phyloP scores from a whole-genome alignment of 768 basidiomycete genomes.

The Lactifluus rugatus region DNA sequence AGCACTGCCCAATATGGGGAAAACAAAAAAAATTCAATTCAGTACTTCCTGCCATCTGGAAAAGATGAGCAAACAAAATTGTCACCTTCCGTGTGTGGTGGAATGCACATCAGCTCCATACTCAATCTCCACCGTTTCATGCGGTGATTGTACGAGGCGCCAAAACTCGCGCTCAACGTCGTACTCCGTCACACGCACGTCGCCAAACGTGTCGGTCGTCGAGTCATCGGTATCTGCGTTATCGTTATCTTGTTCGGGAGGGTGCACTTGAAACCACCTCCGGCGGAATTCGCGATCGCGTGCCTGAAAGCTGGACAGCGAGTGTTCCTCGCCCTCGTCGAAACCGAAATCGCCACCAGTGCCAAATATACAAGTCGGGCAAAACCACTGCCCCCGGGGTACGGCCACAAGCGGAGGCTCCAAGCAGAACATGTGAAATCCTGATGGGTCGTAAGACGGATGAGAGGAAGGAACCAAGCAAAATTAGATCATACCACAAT shows the following conservation, averaged over 20 bases:
- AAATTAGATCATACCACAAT: conserved; percentile 44
- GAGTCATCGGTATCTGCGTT: conserved; percentile 27
- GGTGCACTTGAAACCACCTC: conserved; percentile 79
- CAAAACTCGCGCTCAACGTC: conserved; percentile 96
- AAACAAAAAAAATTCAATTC: conserved; percentile 1
- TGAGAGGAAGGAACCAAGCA: not conserved
- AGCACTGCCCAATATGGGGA: conserved; percentile 44
- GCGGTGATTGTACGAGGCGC: conserved; percentile 82
- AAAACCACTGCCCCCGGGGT: conserved; percentile 95
- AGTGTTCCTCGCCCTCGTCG: conserved; percentile 96
- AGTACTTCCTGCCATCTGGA: not conserved
- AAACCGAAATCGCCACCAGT: conserved; percentile 97
- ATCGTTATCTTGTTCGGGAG: conserved; percentile 27
- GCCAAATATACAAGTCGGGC: conserved; percentile 80
- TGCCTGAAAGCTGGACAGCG: conserved; percentile 82
- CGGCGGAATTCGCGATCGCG: conserved; percentile 83
- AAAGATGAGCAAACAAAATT: conserved; percentile 19
- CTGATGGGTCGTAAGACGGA: conserved; percentile 30
- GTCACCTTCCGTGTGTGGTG: conserved; percentile 90
- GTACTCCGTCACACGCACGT: conserved; percentile 67
- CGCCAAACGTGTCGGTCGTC: conserved; percentile 46
- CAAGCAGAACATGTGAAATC: conserved; percentile 96
- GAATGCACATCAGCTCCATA: conserved; percentile 99
- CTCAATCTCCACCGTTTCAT: conserved; percentile 94
- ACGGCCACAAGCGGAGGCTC: conserved; percentile 80